These are phyloP conservation scores for Ramaria rubella DNA, from an alignment of 768 basidiomycete genomes.

Conservation along the genomic window DNA sequence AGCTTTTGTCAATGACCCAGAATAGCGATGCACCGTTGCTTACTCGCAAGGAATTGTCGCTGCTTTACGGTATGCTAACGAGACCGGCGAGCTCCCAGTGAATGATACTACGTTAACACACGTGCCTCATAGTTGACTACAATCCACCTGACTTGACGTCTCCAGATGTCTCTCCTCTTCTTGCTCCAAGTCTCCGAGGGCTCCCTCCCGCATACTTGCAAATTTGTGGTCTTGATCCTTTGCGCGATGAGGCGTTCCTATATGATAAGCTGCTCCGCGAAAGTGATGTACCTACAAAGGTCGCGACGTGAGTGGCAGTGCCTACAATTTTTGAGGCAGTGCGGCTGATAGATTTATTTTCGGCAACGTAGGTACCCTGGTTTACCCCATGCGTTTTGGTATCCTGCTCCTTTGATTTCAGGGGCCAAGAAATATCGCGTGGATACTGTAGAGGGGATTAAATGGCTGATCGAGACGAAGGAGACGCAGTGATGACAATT, in stretches of 20 bases:
- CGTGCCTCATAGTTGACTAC: background rate
- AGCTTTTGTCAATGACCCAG: conserved; percentile 19
- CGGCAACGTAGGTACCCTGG: background rate
- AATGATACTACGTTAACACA: conserved; percentile 1
- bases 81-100: no score
- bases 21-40: conserved; percentile 17
- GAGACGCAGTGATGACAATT: no score
- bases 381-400: background rate
- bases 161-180: conserved; percentile 15
- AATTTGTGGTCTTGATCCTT: conserved; percentile 19
- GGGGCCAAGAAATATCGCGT: background rate
- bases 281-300: conserved; percentile 17
- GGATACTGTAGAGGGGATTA: background rate
- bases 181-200: conserved; percentile 16
- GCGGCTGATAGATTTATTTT: background rate
- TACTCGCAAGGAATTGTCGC: background rate
- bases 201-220: conserved; percentile 22
- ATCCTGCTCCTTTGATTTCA: background rate
- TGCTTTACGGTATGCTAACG: background rate
- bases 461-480: background rate
- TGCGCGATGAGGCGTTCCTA: conserved; percentile 24
- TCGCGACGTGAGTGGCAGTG: conserved; percentile 17
- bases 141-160: background rate
- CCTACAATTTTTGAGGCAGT: background rate
- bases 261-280: conserved; percentile 22